Evolutionary conservation across 2,329 filamentous ascomycete genomes (phyloP), one percentile per base, ranked within the genome.

Genomic region (Onygena corvina): DNA sequence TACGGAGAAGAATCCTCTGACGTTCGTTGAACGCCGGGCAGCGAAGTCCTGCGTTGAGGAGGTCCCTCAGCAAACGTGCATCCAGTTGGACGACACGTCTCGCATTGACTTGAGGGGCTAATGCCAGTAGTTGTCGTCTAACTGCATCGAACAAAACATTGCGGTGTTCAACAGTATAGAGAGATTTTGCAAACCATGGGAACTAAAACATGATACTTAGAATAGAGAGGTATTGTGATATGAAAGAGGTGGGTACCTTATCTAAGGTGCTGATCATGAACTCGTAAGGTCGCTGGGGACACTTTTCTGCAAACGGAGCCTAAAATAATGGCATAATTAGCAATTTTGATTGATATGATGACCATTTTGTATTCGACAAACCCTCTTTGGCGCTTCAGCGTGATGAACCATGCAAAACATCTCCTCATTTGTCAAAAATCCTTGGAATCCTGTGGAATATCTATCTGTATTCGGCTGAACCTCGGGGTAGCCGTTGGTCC

Each of bases 81-180:
- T 67, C 64, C 36, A 72, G 60, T 3, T 68, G 68, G 46, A 70
- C 61, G 2, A 58, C 61, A 16, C 59, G 58, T 4, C 52, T 49
- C 30, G 55, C 58, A 67, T 79, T 70, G 46, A 83, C 68, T 38
- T 77, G 72, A 56, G 84, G 83, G 55, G 77, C 77, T 60, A 90
- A 74, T 58, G 87, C 81, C 48, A 74, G 75, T 8, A 56, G 38
- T 20, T 55, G 51, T 21, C 74, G 74, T 48, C 57, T 58, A 47
- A 59, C 60, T 30, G 66, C 58, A 11, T 68, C 60, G 59, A 70
- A 75, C 23, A 77, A 56, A 7, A 60, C 53, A 49, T 71, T 69
- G 44, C 72, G 71, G 50, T 74, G 69, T 35, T 62, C 59, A 18
- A 77, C 58, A 1, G 66, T 71, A 57, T 75, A 72, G 51, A 70